phyloP scores from a whole-genome alignment of 257 asterid genomes.

The Solanum tarapatanum region DNA sequence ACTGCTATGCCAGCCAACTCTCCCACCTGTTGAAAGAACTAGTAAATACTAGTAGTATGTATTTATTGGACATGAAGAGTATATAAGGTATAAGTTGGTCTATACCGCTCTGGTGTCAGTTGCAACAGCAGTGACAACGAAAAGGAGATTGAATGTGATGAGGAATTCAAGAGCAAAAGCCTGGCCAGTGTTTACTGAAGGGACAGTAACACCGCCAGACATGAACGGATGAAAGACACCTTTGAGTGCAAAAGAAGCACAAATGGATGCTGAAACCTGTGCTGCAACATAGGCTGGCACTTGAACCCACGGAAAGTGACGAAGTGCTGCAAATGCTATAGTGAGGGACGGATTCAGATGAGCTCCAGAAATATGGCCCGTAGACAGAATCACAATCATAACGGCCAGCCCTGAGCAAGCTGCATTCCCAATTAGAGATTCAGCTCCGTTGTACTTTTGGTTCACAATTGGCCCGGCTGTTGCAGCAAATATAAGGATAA shows the following conservation, averaged over 20 bases:
- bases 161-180: conserved; percentile 90
- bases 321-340: conserved; percentile 76
- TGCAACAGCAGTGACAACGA: conserved; percentile 88
- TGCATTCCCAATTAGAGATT: conserved; percentile 69
- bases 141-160: conserved; percentile 66
- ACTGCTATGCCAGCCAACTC: conserved; percentile 77
- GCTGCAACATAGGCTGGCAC: conserved; percentile 84
- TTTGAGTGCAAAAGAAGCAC: conserved; percentile 84
- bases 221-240: conserved; percentile 68
- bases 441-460: conserved; percentile 62
- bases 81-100: not conserved
- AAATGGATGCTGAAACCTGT: conserved; percentile 77
- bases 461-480: conserved; percentile 85
- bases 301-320: conserved; percentile 86
- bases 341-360: conserved; percentile 86
- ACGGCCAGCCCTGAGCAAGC: conserved; percentile 80
- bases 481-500: conserved; percentile 78
- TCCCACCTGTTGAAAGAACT: conserved; percentile 15
- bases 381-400: conserved; percentile 76
- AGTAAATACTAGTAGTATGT: not conserved
- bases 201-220: conserved; percentile 81
- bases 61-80: not conserved
- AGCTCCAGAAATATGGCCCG: conserved; percentile 93
- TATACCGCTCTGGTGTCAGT: conserved; percentile 86
- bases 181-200: conserved; percentile 60